Conservation (phyloP, 2,329 filamentous ascomycete genomes). For the Alternaria dauci region DNA sequence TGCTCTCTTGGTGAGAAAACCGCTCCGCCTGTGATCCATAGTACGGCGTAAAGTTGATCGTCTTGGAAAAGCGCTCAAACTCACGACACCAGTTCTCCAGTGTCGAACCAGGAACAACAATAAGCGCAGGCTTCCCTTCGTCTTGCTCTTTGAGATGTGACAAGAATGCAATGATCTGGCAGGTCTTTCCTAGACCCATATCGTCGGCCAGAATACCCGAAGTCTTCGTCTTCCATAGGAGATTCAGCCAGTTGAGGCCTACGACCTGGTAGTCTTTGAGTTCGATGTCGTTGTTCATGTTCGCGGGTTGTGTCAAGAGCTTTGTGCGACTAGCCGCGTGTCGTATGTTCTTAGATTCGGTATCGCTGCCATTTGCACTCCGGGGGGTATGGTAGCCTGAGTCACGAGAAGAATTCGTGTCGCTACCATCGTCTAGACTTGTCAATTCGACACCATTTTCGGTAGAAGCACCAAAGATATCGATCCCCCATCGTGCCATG, state of each 20-base stretch:
- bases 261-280: constrained; percentile 96
- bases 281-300: constrained; percentile 77
- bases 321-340: constrained; percentile 45
- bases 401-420: constrained; percentile 60
- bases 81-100: constrained; percentile 96
- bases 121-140: constrained; percentile 75
- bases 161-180: constrained; percentile 92
- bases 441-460: constrained; percentile 69
- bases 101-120: constrained; percentile 92
- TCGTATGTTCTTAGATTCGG: constrained; percentile 58
- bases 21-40: constrained; percentile 74
- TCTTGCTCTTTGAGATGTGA: constrained; percentile 79
- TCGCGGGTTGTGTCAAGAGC: constrained; percentile 72
- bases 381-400: constrained; percentile 73
- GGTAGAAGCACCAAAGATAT: constrained; percentile 67
- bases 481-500: constrained; percentile 73
- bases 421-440: constrained; percentile 58
- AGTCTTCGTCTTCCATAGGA: constrained; percentile 80
- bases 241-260: constrained; percentile 90
- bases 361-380: constrained; percentile 52
- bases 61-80: constrained; percentile 85
- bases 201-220: constrained; percentile 96
- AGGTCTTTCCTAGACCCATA: constrained; percentile 95
- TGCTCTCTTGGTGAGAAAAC: constrained; percentile 70
- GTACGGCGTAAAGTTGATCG: constrained; percentile 75